Base-by-base conservation (phyloP, 805 yeast species). In the Yarrowia hollandica region DNA sequence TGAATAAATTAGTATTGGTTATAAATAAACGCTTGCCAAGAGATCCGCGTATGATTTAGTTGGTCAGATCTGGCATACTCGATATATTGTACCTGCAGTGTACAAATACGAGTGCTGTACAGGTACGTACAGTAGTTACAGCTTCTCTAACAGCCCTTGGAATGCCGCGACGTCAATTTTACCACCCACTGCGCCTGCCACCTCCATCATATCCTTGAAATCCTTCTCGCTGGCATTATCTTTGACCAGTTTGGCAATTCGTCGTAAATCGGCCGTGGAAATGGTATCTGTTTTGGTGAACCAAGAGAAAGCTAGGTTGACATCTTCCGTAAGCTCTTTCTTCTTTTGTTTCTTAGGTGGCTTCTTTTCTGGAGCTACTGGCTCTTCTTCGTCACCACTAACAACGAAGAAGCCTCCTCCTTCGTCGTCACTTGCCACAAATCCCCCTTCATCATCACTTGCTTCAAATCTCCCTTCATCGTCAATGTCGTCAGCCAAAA, bases 181-280 rank as follows among this genome's bases (percentile, higher is more conserved):
- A 30, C 39, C 39, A 3, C 37, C 63, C 8, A 46, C 57, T 5
- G 61, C 66, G 3, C 68, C 64, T 6, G 68, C 66, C 19, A 67
- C 57, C 8, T 54, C 54, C 35, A 71, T 57, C 76, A 73, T 72
- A 19, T 62, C 67, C 18, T 38, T 48, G 41, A 73, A 62, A 15
- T 73, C 74, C n/a, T 59, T 63, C 2, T 64, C 66, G 1, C 66
- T 55, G 6, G 67, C 67, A 12, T 58, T 54, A 31, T 73, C 68
- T 33, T 68, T 68, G 18, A 70, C 66, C 26, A 62, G 61, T 7
- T 37, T 41, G 6, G 71, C 59, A 1, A 68, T 67, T 14, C 64
- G 56, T 15, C 60, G 42, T 11, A 73, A 64, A 25, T 71, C 69
- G 2, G 60, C 60, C 5, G 62, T 34, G 1, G 72, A 65, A 22